These are phyloP conservation scores for Erodium texanum DNA, from an alignment of 441 rosid genomes.

Conservation along the genomic window DNA sequence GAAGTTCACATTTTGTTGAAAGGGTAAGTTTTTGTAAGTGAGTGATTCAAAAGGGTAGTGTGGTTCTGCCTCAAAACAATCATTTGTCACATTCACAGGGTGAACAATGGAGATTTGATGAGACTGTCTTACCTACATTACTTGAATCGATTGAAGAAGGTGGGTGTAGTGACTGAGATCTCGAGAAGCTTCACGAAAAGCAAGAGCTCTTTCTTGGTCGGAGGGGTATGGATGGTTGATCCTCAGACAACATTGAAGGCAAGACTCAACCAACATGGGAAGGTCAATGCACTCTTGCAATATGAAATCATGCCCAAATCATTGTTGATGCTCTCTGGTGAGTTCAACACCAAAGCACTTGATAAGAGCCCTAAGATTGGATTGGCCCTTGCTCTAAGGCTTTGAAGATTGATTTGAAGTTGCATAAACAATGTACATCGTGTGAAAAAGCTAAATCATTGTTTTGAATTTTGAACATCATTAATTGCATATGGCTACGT, in stretches of 20 bases:
- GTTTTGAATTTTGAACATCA: constrained; percentile 59
- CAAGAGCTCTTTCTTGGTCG: not conserved
- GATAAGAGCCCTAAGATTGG: not conserved
- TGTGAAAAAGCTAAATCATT: constrained; percentile 15
- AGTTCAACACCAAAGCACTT: not conserved
- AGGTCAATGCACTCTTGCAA: not conserved
- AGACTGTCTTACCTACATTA: not conserved
- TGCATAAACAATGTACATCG: constrained; percentile 1
- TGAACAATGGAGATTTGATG: not conserved
- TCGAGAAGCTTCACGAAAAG: not conserved
- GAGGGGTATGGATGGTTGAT: not conserved
- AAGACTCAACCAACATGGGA: not conserved
- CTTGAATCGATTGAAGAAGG: not conserved
- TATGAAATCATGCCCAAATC: not conserved
- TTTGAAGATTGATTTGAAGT: not conserved
- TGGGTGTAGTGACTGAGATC: not conserved
- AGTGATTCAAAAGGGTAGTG: too few relatives aligned
- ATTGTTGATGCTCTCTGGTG: not conserved
- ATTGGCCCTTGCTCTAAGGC: constrained; percentile 7
- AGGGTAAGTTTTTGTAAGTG: too few relatives aligned
- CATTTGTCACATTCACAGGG: too few relatives aligned
- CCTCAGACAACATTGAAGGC: not conserved
- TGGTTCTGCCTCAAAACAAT: too few relatives aligned
- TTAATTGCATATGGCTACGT: constrained; percentile 9
- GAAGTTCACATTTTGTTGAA: too few relatives aligned